phyloP scores from a whole-genome alignment of 441 rosid species.

The California macrophylla region DNA sequence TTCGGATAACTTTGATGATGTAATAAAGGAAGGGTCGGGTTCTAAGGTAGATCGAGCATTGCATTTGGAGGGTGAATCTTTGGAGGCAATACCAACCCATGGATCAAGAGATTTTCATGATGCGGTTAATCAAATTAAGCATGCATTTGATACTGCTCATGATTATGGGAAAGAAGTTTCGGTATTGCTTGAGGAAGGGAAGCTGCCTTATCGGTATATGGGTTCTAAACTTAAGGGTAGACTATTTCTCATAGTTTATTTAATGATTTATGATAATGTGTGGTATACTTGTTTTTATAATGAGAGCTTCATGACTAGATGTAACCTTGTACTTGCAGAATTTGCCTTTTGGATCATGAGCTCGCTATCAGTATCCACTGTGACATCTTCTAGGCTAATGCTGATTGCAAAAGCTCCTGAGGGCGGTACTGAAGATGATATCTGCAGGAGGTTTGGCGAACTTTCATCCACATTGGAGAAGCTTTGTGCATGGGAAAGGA shows the following conservation, averaged over 20 bases:
- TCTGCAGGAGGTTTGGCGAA: slow-evolving; percentile 13
- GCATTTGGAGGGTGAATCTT: slow-evolving; percentile 7
- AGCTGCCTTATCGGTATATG: slow-evolving; percentile 20
- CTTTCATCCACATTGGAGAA: slow-evolving; percentile 34
- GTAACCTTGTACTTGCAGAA: slow-evolving; percentile 8
- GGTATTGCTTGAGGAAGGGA: slow-evolving; percentile 28
- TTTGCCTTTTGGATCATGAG: slow-evolving; percentile 22
- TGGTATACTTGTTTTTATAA: too few relatives aligned
- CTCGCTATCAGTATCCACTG: background rate
- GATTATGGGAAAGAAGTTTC: slow-evolving; percentile 20
- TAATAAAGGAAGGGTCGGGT: background rate
- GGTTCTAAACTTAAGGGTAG: slow-evolving; percentile 24
- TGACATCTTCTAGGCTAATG: slow-evolving; percentile 3
- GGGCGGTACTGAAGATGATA: slow-evolving; percentile 5
- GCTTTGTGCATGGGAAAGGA: slow-evolving; percentile 34
- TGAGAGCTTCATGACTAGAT: background rate
- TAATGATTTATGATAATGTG: too few relatives aligned
- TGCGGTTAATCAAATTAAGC: slow-evolving; percentile 19
- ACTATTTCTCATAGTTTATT: too few relatives aligned
- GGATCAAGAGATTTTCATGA: slow-evolving; percentile 18
- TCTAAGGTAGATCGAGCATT: background rate
- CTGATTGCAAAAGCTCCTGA: slow-evolving; percentile 10
- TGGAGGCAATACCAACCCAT: slow-evolving; percentile 7
- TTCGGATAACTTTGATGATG: background rate
- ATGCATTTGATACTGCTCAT: slow-evolving; percentile 19